Evolutionary conservation across 2,329 filamentous ascomycete genomes (phyloP).

Genomic region (Cercospora zeina): DNA sequence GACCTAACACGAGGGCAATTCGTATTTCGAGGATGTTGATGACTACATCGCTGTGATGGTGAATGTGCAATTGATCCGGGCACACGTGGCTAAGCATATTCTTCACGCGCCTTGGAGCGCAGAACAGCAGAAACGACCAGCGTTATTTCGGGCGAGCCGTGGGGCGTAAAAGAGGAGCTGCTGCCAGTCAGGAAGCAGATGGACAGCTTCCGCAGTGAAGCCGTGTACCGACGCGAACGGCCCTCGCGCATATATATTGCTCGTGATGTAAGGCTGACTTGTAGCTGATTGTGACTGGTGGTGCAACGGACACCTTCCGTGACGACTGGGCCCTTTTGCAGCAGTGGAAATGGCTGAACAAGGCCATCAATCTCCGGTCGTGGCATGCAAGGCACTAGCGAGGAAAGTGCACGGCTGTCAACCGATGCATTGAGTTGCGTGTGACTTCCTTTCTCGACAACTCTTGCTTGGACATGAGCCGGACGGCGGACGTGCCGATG

Average conservation of each 20-base stretch:
- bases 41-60: background rate
- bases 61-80: background rate
- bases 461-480: too few relatives aligned
- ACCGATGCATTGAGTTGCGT: too few relatives aligned
- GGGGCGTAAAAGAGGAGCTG: background rate
- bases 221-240: background rate
- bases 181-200: background rate
- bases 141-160: background rate
- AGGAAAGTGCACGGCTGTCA: too few relatives aligned
- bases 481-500: too few relatives aligned
- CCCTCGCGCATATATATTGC: background rate
- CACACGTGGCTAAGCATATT: background rate
- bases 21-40: background rate
- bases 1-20: background rate
- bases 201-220: background rate
- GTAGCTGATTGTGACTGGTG: too few relatives aligned
- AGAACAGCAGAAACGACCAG: background rate
- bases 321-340: too few relatives aligned
- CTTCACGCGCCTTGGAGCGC: background rate
- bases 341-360: too few relatives aligned
- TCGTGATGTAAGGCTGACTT: background rate
- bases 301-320: too few relatives aligned
- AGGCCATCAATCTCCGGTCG: too few relatives aligned
- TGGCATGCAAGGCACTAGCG: too few relatives aligned
- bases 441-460: too few relatives aligned